These are phyloP conservation scores for Scopulariopsis brevicaulis DNA, from an alignment of 2,329 filamentous ascomycete species.

Conservation along the genomic window DNA sequence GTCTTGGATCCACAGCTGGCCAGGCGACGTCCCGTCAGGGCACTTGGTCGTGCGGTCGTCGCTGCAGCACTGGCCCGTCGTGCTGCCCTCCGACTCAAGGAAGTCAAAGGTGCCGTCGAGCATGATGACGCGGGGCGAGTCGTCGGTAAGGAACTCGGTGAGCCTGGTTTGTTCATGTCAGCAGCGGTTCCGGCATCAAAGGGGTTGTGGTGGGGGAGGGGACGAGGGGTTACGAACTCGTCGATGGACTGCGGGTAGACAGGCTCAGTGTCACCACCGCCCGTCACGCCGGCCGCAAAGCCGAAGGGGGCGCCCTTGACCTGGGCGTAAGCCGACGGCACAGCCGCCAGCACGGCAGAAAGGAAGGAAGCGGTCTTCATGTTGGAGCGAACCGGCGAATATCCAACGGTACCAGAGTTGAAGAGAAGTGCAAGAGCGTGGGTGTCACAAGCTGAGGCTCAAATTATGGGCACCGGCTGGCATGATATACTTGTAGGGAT, in stretches of 20 bases:
- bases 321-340: conserved; percentile 13
- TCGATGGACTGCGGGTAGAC: conserved; percentile 27
- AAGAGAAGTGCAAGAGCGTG: background rate
- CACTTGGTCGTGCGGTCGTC: conserved; percentile 8
- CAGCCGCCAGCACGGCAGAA: conserved; percentile 14
- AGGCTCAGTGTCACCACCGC: conserved; percentile 34
- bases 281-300: conserved; percentile 29
- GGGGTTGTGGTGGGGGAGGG: background rate
- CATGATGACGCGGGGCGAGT: conserved; percentile 21
- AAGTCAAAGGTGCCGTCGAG: conserved; percentile 19
- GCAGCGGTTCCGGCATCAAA: conserved; percentile 13
- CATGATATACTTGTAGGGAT: too few relatives aligned
- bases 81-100: conserved; percentile 13
- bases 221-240: conserved; percentile 17
- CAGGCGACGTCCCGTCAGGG: conserved; percentile 9
- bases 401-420: background rate
- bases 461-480: too few relatives aligned
- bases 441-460: background rate
- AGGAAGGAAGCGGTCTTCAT: conserved; percentile 4
- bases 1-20: conserved; percentile 14
- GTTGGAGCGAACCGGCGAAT: background rate
- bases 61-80: conserved; percentile 14
- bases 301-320: conserved; percentile 17
- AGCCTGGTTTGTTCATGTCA: conserved; percentile 7
- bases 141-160: conserved; percentile 15